Evolutionary conservation across 176 grass and related monocot species (phyloP), one percentile per base, ranked within the genome.

Genomic region (Eragrostis nindensis): DNA sequence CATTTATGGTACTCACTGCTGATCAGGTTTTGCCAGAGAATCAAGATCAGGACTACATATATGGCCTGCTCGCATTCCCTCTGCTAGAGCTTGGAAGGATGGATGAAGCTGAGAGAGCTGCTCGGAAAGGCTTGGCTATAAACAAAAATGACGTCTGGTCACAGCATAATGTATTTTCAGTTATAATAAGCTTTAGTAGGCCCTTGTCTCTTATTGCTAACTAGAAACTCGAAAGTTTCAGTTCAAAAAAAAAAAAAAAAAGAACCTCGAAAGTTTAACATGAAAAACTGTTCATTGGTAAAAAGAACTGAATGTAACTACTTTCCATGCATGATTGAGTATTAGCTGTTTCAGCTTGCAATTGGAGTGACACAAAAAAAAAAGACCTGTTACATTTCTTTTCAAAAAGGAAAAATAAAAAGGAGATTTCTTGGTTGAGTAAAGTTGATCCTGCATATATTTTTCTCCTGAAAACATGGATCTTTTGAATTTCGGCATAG

Each of bases 1-100:
- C 10, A 73, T 84, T 84, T 10, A 14, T 84, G 7, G 1, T 39
- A n/a, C 22, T 84, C 9, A 0, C 29, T 68, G 17, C 18, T 85
- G 47, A 70, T 71, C 75, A 94, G 92, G 89, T 94, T 74, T 85
- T 94, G 61, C 76, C 77, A 39, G 30, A 91, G 61, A 94, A 94
- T 43, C 66, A 91, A 84, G 80, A 89, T 61, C 83, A 78, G 40
- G 91, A 76, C 36, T 94, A 84, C 64, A 84, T 94, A 79, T 94
- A 91, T 11, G 92, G 92, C 54, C 74, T 94, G 88, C 92, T 94
- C 2, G 86, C 92, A 57, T 94, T 94, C 81, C 89, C 86, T 84
- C 86, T 94, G 56, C 78, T 94, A 38, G 92, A 94, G 41, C 86
- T 94, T 24, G 89, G 86, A 75, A 78, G 76, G 50, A 91, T 94